Base-by-base conservation (phyloP, 345 rosid species). In the Acer yangbiense region DNA sequence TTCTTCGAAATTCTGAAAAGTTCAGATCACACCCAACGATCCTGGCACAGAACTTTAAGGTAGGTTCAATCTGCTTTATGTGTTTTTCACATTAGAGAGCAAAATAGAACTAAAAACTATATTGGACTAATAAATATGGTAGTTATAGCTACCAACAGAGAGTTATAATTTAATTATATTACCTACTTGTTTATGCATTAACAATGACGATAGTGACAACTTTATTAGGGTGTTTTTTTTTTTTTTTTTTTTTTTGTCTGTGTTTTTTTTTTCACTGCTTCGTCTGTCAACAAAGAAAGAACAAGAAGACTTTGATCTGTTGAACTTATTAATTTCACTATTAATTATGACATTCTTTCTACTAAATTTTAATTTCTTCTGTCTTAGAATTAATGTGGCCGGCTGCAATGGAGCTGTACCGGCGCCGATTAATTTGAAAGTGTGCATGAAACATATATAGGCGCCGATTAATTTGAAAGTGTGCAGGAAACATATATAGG, bases 71-170 rank as follows among this genome's bases (percentile, higher is more conserved):
- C 20, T 20, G 63, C 63, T 58, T 58, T 5, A 58, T 17, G 25
- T 58, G 63, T n/a, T n/a, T 20, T n/a, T n/a, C 27, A 60, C 64
- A 18, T 60, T 8, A 7, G 7, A 60, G 63, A 25, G 64, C 12
- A 60, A 60, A 3, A 48, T 2, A 3, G 23, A 32, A 46, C 68
- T 63, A 57, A 27, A 74, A 71, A 29, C 39, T 35, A 35, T 35
- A 72, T 17, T 75, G 71, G 60, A 52, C 20, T 25, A 65, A 71
- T 80, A 71, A 71, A 81, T 81, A 48, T 27, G 77, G 77, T 16
- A 29, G 70, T 46, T 57, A 39, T 55, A 9, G n/a, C 41, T 76
- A 9, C 17, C n/a, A 35, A 4, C 39, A 1, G 17, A 73, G 13
- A 41, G 41, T 64, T 17, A 48, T 17, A 48, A 46, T 71, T 43